Conservation (phyloP, 2,329 filamentous ascomycete species). For the Cryoendolithus antarcticus region DNA sequence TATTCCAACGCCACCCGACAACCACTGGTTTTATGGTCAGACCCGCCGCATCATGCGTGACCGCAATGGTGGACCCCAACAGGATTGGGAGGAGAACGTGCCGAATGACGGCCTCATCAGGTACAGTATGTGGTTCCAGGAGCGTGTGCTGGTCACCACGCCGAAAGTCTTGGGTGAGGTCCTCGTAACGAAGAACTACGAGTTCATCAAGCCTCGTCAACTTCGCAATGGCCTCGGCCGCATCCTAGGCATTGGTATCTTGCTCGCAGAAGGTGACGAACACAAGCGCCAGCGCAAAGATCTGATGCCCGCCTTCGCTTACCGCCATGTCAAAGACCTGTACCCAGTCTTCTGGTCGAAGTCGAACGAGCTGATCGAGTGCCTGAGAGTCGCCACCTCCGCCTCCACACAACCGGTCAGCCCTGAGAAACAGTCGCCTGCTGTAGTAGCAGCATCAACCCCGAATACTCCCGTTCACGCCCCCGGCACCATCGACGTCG, state of each 20-base stretch:
- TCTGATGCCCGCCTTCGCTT: conserved; percentile 73
- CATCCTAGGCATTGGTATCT: conserved; percentile 19
- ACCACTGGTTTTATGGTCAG: conserved; percentile 30
- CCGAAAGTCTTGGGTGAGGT: conserved; percentile 37
- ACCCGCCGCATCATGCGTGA: conserved; percentile 30
- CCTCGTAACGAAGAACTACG: conserved; percentile 40
- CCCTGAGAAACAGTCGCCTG: neutral
- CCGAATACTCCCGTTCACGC: conserved; percentile 7
- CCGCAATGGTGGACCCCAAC: conserved; percentile 31
- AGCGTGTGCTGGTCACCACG: conserved; percentile 26
- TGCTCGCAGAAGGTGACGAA: conserved; percentile 6
- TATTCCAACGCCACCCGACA: conserved; percentile 41
- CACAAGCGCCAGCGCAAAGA: conserved; percentile 52
- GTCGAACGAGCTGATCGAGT: conserved; percentile 7
- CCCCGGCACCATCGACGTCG: conserved; percentile 30
- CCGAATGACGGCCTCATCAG: conserved; percentile 45
- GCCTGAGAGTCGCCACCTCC: neutral
- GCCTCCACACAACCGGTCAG: no score
- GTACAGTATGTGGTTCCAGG: conserved; percentile 35
- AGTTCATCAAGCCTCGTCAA: conserved; percentile 39
- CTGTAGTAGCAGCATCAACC: neutral
- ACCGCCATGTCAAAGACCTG: conserved; percentile 70
- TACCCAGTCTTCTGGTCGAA: conserved; percentile 80
- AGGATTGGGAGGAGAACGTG: conserved; percentile 40
- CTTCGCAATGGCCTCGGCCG: conserved; percentile 33